Percentiles rank a stretch among this genome's conserved stretches.
Evolutionary conservation across 768 basidiomycete genomes (phyloP).

Genomic region (Trametopsis cervina): DNA sequence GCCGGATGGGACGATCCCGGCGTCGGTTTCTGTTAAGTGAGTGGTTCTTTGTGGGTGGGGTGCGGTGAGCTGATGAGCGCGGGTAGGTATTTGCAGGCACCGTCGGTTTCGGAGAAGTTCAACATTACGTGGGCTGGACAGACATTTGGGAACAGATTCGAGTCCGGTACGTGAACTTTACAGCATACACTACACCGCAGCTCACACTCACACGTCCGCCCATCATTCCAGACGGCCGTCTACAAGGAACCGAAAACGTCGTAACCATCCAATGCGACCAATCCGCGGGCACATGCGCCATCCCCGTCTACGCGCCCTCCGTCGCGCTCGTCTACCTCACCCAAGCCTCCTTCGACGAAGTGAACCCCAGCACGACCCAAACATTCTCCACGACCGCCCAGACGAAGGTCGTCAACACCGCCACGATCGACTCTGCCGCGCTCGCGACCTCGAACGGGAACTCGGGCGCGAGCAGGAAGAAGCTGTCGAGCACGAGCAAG

Average conservation of each 20-base stretch:
- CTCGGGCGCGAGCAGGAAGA: conserved; percentile 22
- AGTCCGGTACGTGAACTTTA: conserved; percentile 10
- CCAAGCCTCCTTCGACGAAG: conserved; percentile 30
- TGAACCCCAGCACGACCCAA: conserved; percentile 26
- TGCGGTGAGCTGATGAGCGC: neutral
- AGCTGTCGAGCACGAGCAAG: conserved; percentile 17
- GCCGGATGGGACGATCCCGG: conserved; percentile 20
- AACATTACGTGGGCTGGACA: conserved; percentile 43
- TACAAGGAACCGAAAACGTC: conserved; percentile 27
- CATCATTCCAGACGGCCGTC: conserved; percentile 35
- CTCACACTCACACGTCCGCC: neutral
- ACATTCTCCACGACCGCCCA: conserved; percentile 57
- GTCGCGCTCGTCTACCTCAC: conserved; percentile 72
- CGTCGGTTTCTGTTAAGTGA: conserved; percentile 27
- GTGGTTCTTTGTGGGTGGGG: neutral
- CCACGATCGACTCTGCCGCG: conserved; percentile 45
- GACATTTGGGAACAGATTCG: conserved; percentile 28
- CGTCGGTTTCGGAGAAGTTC: conserved; percentile 33
- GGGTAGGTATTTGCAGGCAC: conserved; percentile 27
- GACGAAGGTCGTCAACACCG: conserved; percentile 47
- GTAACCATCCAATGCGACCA: conserved; percentile 31
- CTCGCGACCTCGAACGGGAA: conserved; percentile 64
- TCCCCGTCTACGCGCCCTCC: conserved; percentile 63
- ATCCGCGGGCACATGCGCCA: conserved; percentile 41
- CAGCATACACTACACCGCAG: too few species aligned